Base-by-base conservation (phyloP, 305 asterid species). In the Ajuga reptans region DNA sequence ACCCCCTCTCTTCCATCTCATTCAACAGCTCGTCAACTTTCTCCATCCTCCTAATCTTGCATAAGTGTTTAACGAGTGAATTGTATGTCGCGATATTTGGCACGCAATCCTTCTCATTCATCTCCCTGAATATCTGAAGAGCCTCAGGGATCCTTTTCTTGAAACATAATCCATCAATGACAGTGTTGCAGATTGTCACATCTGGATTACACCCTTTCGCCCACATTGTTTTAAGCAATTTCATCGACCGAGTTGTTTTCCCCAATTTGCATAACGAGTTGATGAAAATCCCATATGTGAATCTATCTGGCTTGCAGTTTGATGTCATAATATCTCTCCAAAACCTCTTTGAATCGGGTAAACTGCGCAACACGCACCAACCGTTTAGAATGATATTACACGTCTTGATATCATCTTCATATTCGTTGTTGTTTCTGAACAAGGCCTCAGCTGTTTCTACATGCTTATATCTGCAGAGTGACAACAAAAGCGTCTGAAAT, bases 111-210 rank as follows among this genome's bases (percentile, higher is more conserved):
- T 74, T 71, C 62, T 64, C 78, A 10, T 75, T 73, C 97, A 91
- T 89, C 72, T 79, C 86, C 0, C n/a, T 24, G 4, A 87, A 78
- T 21, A 91, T 84, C 72, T 66, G 64, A 0, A 91, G 81, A 31
- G 96, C 97, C 65, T 89, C 95, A 0, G 96, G 96, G 3, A 91
- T 82, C 68, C 90, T 81, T 76, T 89, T 87, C 87, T 91, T 91
- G 83, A 87, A 91, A 78, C 97, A 89, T 72, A 91, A 66, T 18
- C 96, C 96, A 33, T 91, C 90, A 3, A 91, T 82, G 4, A 91
- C 86, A 0, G 80, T 79, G 77, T 89, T 91, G 80, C 96, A 91
- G 31, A 89, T 87, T 0, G 93, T 21, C 6, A 64, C 83, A 53
- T 91, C 97, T 0, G 95, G 91, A 1, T 15, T 66, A 41, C 80